Evolutionary conservation across 1,139 yeast genomes (phyloP), one percentile per base, ranked within the genome.

Genomic region (Scheffersomyces titani): DNA sequence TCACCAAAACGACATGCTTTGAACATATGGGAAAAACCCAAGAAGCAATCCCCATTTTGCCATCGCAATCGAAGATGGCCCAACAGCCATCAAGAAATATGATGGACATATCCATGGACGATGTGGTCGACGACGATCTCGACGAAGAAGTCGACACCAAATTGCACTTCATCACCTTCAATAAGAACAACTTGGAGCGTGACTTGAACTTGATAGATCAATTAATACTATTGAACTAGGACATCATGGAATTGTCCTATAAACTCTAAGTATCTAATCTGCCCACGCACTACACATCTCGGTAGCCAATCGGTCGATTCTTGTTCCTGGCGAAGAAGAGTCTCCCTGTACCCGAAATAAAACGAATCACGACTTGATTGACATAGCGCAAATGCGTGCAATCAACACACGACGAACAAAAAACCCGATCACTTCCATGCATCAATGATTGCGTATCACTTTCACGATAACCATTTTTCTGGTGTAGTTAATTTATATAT

Each of bases 141-240:
- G 49, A 46, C 22, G 40, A 30, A 13, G 40, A 13, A 30, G 9
- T 30, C 40, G 40, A 30, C 16, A 30, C 40, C 40, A 46, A 46
- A 46, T 22, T 46, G 24, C 51, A 46, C 52, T 49, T 60, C 63
- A 6, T 56, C 22, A 22, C 40, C 19, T n/a, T 19, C 24, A 21
- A 44, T 19, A 54, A 61, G 52, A 54, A 54, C 51, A 62, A 61
- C 56, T 61, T 64, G 57, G 68, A 68, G 54, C 60, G 62, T 16
- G 73, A 70, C 54, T 63, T 70, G 55, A 61, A 61, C 45, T 58
- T 68, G 56, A 70, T 70, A 48, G 74, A 70, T 54, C 59, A 60
- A 44, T 59, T 70, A 62, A 63, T 70, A 13, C 49, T 57, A 44
- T 52, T 54, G 20, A 54, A 44, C 22, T 58, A 53, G 56, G 16